phyloP scores from a whole-genome alignment of 495 filamentous ascomycete species.

The Cenococcum geophilum region DNA sequence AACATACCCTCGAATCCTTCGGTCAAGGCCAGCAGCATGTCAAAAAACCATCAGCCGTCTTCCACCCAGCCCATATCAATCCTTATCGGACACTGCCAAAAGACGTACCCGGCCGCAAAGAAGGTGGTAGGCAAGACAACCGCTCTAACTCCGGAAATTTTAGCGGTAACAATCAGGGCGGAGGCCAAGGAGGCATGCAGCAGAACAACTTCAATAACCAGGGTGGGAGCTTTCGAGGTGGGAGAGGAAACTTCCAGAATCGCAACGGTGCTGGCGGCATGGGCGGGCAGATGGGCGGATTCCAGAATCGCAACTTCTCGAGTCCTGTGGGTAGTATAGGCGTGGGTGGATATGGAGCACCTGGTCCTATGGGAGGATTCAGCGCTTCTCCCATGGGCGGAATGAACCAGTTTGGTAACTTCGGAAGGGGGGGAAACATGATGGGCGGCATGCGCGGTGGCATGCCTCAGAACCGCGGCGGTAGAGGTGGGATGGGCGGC shows the following conservation, averaged over 20 bases:
- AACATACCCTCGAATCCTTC: constrained; percentile 69
- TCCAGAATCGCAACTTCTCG: constrained; percentile 48
- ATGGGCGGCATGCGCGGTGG: constrained; percentile 33
- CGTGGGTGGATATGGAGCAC: constrained; percentile 14
- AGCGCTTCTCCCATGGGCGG: constrained; percentile 51
- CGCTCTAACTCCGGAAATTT: constrained; percentile 38
- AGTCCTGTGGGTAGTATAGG: constrained; percentile 32
- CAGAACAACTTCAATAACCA: constrained; percentile 31
- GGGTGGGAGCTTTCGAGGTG: constrained; percentile 35
- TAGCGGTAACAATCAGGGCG: constrained; percentile 35
- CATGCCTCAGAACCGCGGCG: constrained; percentile 29
- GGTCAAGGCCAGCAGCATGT: constrained; percentile 47
- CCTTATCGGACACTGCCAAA: constrained; percentile 91
- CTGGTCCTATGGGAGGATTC: constrained; percentile 42
- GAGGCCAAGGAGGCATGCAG: constrained; percentile 39
- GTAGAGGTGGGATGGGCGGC: constrained; percentile 30
- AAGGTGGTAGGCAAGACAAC: constrained; percentile 46
- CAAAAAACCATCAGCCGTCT: constrained; percentile 68
- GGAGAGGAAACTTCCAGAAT: constrained; percentile 35
- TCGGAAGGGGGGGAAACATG: constrained; percentile 50
- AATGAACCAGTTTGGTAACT: constrained; percentile 48
- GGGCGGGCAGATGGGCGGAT: constrained; percentile 27
- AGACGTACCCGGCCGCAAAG: constrained; percentile 72
- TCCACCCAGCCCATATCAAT: constrained; percentile 69
- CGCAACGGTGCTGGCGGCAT: constrained; percentile 30